phyloP scores from a whole-genome alignment of 164 flowering plant species.

The Euptelea pleiosperma region DNA sequence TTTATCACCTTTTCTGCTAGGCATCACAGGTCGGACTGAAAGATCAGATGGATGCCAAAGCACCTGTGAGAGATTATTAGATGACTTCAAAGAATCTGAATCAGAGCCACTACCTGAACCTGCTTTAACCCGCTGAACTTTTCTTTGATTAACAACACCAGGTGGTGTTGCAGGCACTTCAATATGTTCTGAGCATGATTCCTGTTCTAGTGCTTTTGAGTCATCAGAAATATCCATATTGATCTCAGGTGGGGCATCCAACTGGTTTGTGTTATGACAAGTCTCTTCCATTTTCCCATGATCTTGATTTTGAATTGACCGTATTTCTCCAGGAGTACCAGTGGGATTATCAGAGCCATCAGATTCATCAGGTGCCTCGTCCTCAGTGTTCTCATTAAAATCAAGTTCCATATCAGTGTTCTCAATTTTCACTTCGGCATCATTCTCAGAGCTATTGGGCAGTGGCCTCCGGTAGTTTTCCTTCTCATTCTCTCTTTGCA shows the following conservation, averaged over 20 bases:
- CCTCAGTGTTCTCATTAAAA: slow-evolving; percentile 81
- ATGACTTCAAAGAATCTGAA: slow-evolving; percentile 47
- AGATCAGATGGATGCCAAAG: slow-evolving; percentile 97
- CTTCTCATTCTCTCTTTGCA: slow-evolving; percentile 90
- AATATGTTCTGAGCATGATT: slow-evolving; percentile 44
- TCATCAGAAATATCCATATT: slow-evolving; percentile 38
- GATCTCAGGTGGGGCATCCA: slow-evolving; percentile 26
- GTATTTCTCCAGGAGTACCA: slow-evolving; percentile 35
- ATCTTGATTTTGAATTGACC: slow-evolving; percentile 31
- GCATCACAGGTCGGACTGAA: slow-evolving; percentile 97
- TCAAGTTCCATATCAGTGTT: slow-evolving; percentile 99
- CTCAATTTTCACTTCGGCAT: slow-evolving; percentile 83
- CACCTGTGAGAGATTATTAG: slow-evolving; percentile 50
- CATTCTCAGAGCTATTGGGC: slow-evolving; percentile 65
- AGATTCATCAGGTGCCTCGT: slow-evolving; percentile 67
- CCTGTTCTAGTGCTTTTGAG: slow-evolving; percentile 37
- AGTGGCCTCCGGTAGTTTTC: slow-evolving; percentile 90
- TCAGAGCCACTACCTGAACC: slow-evolving; percentile 43
- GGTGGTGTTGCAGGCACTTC: slow-evolving; percentile 62
- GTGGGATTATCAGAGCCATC: slow-evolving; percentile 52
- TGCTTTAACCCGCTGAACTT: slow-evolving; percentile 40
- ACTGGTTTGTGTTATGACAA: slow-evolving; percentile 22
- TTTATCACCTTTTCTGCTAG: slow-evolving; percentile 83
- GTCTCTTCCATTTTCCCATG: slow-evolving; percentile 38
- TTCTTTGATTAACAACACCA: slow-evolving; percentile 53